Base-by-base conservation (phyloP, 2,329 filamentous ascomycete species). In the Incumbomyces delicatus region DNA sequence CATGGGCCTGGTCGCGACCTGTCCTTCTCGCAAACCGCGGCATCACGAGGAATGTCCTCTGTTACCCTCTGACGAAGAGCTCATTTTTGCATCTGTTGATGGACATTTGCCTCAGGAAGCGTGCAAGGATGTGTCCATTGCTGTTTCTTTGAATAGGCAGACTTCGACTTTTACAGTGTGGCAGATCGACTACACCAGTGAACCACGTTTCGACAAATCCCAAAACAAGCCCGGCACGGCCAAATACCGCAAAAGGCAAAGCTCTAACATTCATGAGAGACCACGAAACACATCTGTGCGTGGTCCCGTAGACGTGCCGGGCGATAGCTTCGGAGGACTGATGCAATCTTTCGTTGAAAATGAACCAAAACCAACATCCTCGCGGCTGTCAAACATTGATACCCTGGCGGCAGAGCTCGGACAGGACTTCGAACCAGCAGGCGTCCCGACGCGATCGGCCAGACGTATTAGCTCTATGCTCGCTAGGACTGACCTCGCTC, bases 381-480 rank as follows among this genome's bases (percentile, higher is more conserved):
- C 42, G 33, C 42, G 38, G 14, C 22, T 45, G 14, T 45, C 42
- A 6, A 45, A 35, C 18, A 45, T 64, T 35, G 81, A 85, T 53
- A 71, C 74, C 49, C 70, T 87, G 36, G 83, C 81, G 2, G 75
- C 83, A 2, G 78, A 83, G 1, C 66, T 90, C n/a, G 84, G 85
- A 46, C 76, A 84, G 35, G 83, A 87, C 47, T 72, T 75, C 49
- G 70, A 66, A 17, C 67, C 73, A 46, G 69, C 75, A 29, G 71
- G 74, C 22, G 72, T 75, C 39, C 73, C 75, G 14, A 65, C 66
- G n/a, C 75, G 75, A 52, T 74, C 78, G 36, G 79, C 77, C n/a
- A 80, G 92, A 36, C 79, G 92, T 42, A 84, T 96, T 20, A 98
- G 92, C 68, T 96, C 90, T 13, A 77, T 95, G 66, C 73, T 95